Evolutionary conservation across 73 alveolate species (phyloP), one percentile per base, ranked within the genome.

Genomic region (Halteria grandinella): DNA sequence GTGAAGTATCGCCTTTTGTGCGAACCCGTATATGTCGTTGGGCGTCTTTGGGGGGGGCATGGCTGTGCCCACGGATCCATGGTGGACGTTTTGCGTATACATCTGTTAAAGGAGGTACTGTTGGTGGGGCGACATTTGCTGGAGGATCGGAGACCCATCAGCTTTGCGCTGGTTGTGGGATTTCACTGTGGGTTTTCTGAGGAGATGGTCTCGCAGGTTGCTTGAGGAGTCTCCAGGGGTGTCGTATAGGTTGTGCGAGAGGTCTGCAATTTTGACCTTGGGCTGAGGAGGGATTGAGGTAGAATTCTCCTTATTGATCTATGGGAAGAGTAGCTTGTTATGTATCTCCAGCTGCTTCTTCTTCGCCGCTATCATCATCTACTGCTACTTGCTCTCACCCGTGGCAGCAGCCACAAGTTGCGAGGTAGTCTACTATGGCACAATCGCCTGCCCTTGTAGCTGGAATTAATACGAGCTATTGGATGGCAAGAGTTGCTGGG

Each of bases 21-120:
- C 74, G 36, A 57, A 57, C 5, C 74, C 74, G 36, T 57, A 57
- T 8, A 57, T 57, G 18, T 57, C 74, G 18, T 57, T 57, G 15
- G 74, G 74, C 4, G 74, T 57, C 36, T 57, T 57, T 8, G 74
- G 74, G 14, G 5, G 2, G 17, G 36, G 55, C 36, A 33, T 33
- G 28, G 74, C 74, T 17, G 74, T 57, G 18, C 74, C 74, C 17
- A 57, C 36, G 6, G 74, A 33, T 14, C 74, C 74, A 57, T 57
- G 15, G 18, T 23, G 33, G 10, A 36, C 27, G 36, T 31, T 31
- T 17, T 57, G 74, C 17, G 55, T 57, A 31, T 57, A 54, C 74
- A 57, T 57, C 36, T 57, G 28, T 33, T 57, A 33, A 8, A 57
- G 31, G 6, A 57, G 31, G 57, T 57, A 57, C 36, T 57, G 29